phyloP scores from a whole-genome alignment of 2,329 filamentous ascomycete genomes.

The Drechslerella coelobrocha region DNA sequence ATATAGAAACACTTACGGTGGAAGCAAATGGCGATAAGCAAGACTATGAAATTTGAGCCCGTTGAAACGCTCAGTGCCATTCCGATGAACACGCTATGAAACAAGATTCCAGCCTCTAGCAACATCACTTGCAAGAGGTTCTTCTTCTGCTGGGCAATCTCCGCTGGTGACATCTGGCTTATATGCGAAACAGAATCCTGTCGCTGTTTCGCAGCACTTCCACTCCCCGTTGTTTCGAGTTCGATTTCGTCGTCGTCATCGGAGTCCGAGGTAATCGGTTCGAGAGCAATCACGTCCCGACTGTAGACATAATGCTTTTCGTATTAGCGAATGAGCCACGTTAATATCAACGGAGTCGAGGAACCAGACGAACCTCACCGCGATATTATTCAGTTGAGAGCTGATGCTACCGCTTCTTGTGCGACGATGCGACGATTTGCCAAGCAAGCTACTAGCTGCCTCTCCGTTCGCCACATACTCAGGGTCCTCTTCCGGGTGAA shows the following conservation, averaged over 20 bases:
- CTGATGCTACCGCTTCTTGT: constrained; percentile 53
- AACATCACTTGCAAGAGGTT: constrained; percentile 75
- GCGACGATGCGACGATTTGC: constrained; percentile 39
- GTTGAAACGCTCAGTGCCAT: constrained; percentile 77
- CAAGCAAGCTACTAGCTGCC: constrained; percentile 42
- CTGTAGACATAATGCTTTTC: not conserved
- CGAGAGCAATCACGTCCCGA: constrained; percentile 34
- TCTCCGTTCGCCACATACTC: constrained; percentile 45
- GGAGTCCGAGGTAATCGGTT: constrained; percentile 32
- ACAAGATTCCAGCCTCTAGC: constrained; percentile 81
- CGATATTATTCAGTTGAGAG: constrained; percentile 51
- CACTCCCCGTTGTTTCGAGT: constrained; percentile 30
- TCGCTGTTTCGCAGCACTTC: constrained; percentile 30
- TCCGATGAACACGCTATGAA: constrained; percentile 84
- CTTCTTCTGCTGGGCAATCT: constrained; percentile 52
- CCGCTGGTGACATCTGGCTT: constrained; percentile 25
- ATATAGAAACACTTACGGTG: constrained; percentile 60
- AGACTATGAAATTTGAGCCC: constrained; percentile 78
- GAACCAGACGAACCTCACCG: constrained; percentile 18
- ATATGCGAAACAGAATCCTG: constrained; percentile 18
- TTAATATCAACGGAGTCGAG: not conserved
- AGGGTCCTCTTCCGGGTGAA: constrained; percentile 39
- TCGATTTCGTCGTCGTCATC: constrained; percentile 48
- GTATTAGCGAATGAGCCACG: not conserved
- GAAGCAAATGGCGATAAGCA: constrained; percentile 80